phyloP scores from a whole-genome alignment of 345 rosid genomes.

The Syzygium oleosum region DNA sequence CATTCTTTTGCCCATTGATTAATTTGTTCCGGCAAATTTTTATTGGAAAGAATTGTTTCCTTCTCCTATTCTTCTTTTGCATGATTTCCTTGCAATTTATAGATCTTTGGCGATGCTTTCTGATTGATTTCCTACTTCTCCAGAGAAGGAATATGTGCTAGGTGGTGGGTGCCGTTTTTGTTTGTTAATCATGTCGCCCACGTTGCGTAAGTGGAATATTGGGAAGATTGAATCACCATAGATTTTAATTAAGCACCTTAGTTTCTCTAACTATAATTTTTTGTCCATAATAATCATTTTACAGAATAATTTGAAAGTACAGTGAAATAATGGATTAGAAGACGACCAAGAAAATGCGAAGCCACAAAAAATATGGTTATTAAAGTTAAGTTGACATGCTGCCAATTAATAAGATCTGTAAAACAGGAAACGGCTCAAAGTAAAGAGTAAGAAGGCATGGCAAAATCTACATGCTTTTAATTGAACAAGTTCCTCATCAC shows the following conservation, averaged over 20 bases:
- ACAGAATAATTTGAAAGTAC: neutral
- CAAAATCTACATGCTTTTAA: neutral
- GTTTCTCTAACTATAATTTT: neutral
- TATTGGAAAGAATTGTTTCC: neutral
- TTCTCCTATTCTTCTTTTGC: neutral
- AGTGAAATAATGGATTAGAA: neutral
- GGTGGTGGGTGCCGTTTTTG: too few species aligned
- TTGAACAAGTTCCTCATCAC: neutral
- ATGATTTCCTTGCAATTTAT: neutral
- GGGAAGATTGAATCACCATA: neutral
- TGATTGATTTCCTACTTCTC: neutral
- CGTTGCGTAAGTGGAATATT: neutral
- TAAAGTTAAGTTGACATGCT: neutral
- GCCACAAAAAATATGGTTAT: neutral
- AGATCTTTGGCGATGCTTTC: neutral
- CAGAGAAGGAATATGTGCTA: neutral
- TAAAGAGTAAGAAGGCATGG: neutral
- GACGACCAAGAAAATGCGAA: neutral
- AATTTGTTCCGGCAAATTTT: neutral
- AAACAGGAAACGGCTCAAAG: neutral
- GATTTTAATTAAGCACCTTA: neutral
- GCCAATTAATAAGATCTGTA: neutral
- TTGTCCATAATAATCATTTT: neutral
- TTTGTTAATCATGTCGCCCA: neutral
- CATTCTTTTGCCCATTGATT: neutral